phyloP scores from a whole-genome alignment of 805 yeast genomes.

The Candida pseudofarinosa region DNA sequence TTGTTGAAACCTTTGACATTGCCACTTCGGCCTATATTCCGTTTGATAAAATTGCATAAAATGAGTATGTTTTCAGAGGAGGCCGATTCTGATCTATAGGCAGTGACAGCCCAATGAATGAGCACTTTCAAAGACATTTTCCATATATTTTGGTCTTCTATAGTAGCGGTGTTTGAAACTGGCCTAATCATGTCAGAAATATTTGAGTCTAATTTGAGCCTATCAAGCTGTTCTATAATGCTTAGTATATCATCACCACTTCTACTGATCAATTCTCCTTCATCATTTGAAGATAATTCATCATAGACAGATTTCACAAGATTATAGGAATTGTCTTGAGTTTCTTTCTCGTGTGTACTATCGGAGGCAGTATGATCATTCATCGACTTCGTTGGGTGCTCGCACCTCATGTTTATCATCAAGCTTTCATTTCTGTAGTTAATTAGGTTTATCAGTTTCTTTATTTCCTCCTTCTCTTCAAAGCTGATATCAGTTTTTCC shows the following conservation, averaged over 20 bases:
- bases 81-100: slow-evolving; percentile 26
- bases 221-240: slow-evolving; percentile 35
- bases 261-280: slow-evolving; percentile 19
- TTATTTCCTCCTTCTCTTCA: slow-evolving; percentile 24
- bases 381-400: neutral
- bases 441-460: slow-evolving; percentile 54
- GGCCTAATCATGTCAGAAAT: slow-evolving; percentile 26
- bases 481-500: slow-evolving; percentile 14
- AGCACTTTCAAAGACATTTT: slow-evolving; percentile 29
- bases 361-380: neutral
- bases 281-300: slow-evolving; percentile 8
- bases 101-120: slow-evolving; percentile 39
- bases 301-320: neutral
- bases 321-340: neutral
- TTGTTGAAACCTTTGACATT: slow-evolving; percentile 13
- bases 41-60: slow-evolving; percentile 44
- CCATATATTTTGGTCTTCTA: slow-evolving; percentile 22
- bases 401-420: slow-evolving; percentile 44
- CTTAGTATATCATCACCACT: slow-evolving; percentile 25
- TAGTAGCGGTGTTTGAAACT: slow-evolving; percentile 5
- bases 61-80: slow-evolving; percentile 30
- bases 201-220: slow-evolving; percentile 24
- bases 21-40: slow-evolving; percentile 27
- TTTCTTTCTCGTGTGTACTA: neutral
- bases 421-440: slow-evolving; percentile 69